A percentile compares a stretch with the other conserved stretches of the same genome.
These are phyloP conservation scores for Phytophthora pseudosyringae DNA, from an alignment of 352 stramenopile genomes.

Conservation along the genomic window DNA sequence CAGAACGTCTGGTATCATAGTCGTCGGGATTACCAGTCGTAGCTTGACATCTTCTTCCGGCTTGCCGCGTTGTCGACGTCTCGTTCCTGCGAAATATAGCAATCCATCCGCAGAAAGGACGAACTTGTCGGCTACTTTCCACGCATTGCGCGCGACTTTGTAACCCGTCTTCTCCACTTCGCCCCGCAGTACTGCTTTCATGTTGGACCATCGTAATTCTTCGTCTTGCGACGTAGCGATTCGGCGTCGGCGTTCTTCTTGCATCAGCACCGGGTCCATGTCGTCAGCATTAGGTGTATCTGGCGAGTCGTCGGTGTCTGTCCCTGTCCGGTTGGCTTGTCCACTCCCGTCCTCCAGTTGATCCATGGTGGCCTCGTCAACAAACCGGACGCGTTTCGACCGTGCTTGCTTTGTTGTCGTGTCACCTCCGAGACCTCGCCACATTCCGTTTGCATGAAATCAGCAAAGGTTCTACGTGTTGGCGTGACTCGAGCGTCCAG, in stretches of 20 bases:
- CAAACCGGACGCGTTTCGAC: background rate
- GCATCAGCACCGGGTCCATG: constrained; percentile 8
- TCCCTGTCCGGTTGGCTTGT: background rate
- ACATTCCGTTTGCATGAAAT: background rate
- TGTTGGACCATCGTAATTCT: constrained; percentile 4
- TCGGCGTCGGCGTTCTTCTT: constrained; percentile 6
- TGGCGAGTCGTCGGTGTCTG: background rate
- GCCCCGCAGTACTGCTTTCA: constrained; percentile 9
- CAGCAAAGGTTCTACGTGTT: background rate
- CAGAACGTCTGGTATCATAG: constrained; percentile 17
- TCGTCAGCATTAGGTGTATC: background rate
- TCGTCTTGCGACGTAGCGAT: constrained; percentile 9
- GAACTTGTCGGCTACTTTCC: constrained; percentile 7
- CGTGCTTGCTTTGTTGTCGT: background rate
- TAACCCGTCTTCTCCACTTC: background rate
- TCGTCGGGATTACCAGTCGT: constrained; percentile 14
- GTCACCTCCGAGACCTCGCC: background rate
- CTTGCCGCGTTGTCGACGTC: background rate
- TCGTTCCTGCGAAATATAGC: constrained; percentile 1
- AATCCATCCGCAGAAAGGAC: constrained; percentile 5
- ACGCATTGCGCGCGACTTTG: background rate
- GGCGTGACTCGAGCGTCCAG: background rate
- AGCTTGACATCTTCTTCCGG: background rate
- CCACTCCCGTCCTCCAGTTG: too few species aligned
- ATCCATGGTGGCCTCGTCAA: background rate